Evolutionary conservation across 2,329 filamentous ascomycete genomes (phyloP).

Genomic region (Phoma sp.): DNA sequence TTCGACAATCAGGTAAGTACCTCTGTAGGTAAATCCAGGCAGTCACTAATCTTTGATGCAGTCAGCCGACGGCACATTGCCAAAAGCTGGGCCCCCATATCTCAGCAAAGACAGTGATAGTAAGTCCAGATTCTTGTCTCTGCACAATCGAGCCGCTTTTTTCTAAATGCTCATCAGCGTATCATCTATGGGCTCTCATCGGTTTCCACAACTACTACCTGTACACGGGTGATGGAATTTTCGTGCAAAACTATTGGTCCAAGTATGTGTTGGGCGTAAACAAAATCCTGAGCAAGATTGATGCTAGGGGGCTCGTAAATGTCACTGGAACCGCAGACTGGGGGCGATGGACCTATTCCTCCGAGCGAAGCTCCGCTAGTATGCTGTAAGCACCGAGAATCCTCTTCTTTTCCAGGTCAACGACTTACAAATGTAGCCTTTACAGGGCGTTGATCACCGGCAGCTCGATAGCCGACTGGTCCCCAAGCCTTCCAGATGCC

Average conservation of each 20-base stretch:
- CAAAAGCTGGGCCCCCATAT: slow-evolving; percentile 50
- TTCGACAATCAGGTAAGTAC: slow-evolving; percentile 50
- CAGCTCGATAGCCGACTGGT: not conserved
- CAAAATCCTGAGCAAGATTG: slow-evolving; percentile 51
- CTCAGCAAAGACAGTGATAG: slow-evolving; percentile 43
- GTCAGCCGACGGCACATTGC: slow-evolving; percentile 42
- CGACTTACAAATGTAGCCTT: not conserved
- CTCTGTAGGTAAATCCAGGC: too few species aligned
- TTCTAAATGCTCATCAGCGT: slow-evolving; percentile 16
- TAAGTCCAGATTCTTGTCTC: not conserved
- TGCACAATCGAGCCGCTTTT: not conserved
- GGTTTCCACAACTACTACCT: slow-evolving; percentile 65
- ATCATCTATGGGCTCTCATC: slow-evolving; percentile 61
- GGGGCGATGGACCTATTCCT: slow-evolving; percentile 50
- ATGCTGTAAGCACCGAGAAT: slow-evolving; percentile 1
- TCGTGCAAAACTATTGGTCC: slow-evolving; percentile 56
- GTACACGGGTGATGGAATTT: slow-evolving; percentile 60
- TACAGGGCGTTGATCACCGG: slow-evolving; percentile 3
- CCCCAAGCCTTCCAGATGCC: not conserved
- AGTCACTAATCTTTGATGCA: not conserved
- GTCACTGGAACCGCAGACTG: slow-evolving; percentile 59
- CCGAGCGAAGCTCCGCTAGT: slow-evolving; percentile 18
- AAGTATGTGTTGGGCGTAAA: slow-evolving; percentile 58
- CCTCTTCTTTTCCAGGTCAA: slow-evolving; percentile 7
- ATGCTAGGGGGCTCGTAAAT: slow-evolving; percentile 54